These are phyloP conservation scores for Bocquillonia castaneifolia DNA, from an alignment of 441 rosid species.

Conservation along the genomic window DNA sequence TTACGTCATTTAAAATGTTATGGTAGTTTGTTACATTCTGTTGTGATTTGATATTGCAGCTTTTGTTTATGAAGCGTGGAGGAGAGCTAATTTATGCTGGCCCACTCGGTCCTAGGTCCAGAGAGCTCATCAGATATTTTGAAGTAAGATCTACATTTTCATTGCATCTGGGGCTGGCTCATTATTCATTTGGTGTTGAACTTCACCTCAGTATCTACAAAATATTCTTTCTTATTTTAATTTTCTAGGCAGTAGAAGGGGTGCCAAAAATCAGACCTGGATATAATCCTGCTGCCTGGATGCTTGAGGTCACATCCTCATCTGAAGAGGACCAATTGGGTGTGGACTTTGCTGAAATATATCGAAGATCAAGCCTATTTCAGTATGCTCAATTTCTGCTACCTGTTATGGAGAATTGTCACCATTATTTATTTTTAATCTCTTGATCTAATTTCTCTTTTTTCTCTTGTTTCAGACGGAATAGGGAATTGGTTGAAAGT, in stretches of 20 bases:
- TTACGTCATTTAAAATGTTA: too few species aligned
- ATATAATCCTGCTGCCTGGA: constrained; percentile 95
- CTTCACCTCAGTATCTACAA: constrained; percentile 9
- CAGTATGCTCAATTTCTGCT: constrained; percentile 43
- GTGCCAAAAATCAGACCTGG: constrained; percentile 73
- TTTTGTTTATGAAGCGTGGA: constrained; percentile 96
- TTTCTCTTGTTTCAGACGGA: constrained; percentile 44
- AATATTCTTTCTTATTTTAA: background rate
- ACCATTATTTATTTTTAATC: background rate
- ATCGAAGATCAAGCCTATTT: constrained; percentile 60
- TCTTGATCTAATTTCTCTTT: constrained; percentile 12
- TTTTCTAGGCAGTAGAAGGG: constrained; percentile 67
- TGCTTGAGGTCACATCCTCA: constrained; percentile 82
- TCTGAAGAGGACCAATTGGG: constrained; percentile 69
- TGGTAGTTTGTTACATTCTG: background rate
- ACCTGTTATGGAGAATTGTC: background rate
- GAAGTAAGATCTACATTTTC: constrained; percentile 50
- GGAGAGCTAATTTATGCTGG: constrained; percentile 98
- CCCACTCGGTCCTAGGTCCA: constrained; percentile 72
- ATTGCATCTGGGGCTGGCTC: constrained; percentile 4
- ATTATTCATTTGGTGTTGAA: constrained; percentile 8
- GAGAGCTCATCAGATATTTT: constrained; percentile 73
- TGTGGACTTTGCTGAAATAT: constrained; percentile 83
- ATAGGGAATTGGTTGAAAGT: constrained; percentile 61
- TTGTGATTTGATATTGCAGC: constrained; percentile 39